A percentile compares a stretch with the other conserved stretches of the same genome.
Evolutionary conservation across 768 basidiomycete species (phyloP).

Genomic region (Trametes maxima): DNA sequence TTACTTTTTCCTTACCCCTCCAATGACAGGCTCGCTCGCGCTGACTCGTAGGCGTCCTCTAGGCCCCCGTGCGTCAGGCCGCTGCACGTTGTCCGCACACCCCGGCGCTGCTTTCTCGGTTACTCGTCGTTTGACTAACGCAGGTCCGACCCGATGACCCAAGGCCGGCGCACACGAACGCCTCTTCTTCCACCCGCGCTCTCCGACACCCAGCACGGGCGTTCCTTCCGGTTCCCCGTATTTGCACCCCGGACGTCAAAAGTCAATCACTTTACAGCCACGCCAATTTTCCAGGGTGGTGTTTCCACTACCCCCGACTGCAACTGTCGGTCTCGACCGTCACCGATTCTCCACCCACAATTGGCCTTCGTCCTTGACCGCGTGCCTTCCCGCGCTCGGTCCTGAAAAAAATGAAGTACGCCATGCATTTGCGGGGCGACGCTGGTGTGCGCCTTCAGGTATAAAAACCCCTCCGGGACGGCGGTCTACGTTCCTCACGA

Average conservation of each 20-base stretch:
- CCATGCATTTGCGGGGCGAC: conserved; percentile 16
- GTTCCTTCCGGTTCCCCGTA: conserved; percentile 6
- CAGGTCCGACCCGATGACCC: neutral
- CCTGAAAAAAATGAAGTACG: conserved; percentile 19
- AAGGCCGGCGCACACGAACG: neutral
- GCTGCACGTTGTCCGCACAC: neutral
- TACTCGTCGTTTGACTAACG: neutral
- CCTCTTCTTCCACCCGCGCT: neutral
- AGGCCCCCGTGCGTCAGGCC: neutral
- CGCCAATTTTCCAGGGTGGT: conserved; percentile 19
- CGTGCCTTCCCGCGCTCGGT: conserved; percentile 1
- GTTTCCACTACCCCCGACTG: conserved; percentile 9
- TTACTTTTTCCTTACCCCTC: neutral
- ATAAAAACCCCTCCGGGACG: conserved; percentile 26
- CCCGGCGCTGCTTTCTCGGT: neutral
- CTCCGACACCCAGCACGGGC: neutral
- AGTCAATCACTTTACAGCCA: conserved; percentile 6
- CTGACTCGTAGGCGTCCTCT: neutral
- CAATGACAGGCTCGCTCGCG: neutral
- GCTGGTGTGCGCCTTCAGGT: conserved; percentile 13
- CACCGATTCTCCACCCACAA: conserved; percentile 1
- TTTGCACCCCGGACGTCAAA: conserved; percentile 20
- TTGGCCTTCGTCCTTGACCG: conserved; percentile 1
- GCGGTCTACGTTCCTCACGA: conserved; percentile 19
- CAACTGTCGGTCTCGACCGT: conserved; percentile 2